Base-by-base conservation (phyloP, 2,329 filamentous ascomycete species). In the Diaporthe destruens region DNA sequence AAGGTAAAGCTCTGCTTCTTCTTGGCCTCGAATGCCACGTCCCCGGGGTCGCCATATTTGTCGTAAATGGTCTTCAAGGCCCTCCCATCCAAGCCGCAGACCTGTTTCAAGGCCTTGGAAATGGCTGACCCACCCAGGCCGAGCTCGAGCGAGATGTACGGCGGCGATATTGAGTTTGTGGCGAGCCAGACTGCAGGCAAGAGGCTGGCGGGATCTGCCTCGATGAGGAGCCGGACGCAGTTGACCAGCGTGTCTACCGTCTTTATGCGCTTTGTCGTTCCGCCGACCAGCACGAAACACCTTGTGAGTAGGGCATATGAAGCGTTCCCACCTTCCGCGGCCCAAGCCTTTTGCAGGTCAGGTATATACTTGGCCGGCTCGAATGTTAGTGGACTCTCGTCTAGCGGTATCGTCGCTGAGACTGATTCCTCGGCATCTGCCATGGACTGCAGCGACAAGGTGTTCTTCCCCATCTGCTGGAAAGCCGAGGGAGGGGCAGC, bases 161-260 rank as follows among this genome's bases (percentile, higher is more conserved):
- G 93, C 0, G 96, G 96, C 0, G 95, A 95, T 59, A 99, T 98
- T 6, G 95, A 92, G 79, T 98, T 99, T 0, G 96, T 98, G 5
- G 96, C 93, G 9, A 98, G 88, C 96, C 96, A 98, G 11, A 94
- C 93, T 14, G 95, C 94, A 3, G 96, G 93, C 0, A 98, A 85
- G 16, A 99, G 83, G 78, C 95, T 98, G 3, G 88, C 87, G 0
- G 95, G 93, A 76, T 98, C 94, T 1, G 90, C 92, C 82, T 97
- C 94, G 39, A 98, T 97, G 51, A 98, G 85, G 0, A 94, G 85
- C 23, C 96, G 89, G 53, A 99, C 84, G 68, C 95, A 91, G 78
- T 99, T 99, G 74, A 98, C 95, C 8, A 99, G 85, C 0, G 95
- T 98, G 82, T 98, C 95, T n/a, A 98, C 95, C 75, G 98, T 99